Evolutionary conservation across 108 stramenopile genomes (phyloP).

Genomic region (Cyclotella atomus): DNA sequence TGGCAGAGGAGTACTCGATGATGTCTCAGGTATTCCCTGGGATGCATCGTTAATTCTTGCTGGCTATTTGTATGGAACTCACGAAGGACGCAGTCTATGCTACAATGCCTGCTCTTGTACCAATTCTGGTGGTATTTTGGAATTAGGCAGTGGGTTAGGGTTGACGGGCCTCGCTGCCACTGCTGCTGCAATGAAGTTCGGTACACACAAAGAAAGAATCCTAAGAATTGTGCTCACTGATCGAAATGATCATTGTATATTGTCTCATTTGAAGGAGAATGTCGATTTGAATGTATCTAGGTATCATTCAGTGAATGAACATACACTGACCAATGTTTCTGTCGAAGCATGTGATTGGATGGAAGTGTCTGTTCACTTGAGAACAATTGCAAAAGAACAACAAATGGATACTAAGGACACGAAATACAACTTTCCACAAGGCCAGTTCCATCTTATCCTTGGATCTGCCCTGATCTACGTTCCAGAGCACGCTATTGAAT

Average conservation of each 20-base stretch:
- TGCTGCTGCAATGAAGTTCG: constrained; percentile 25
- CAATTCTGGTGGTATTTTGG: constrained; percentile 27
- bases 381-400: background rate
- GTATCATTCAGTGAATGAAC: background rate
- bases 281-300: constrained; percentile 10
- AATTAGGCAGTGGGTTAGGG: constrained; percentile 41
- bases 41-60: constrained; percentile 33
- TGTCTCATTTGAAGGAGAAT: constrained; percentile 25
- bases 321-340: background rate
- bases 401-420: background rate
- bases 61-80: constrained; percentile 30
- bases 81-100: constrained; percentile 25
- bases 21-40: constrained; percentile 30
- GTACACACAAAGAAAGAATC: no score
- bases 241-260: constrained; percentile 19
- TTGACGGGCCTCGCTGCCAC: constrained; percentile 29
- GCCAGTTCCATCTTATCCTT: constrained; percentile 34
- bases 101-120: constrained; percentile 1
- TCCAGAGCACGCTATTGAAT: constrained; percentile 32
- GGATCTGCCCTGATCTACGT: constrained; percentile 35
- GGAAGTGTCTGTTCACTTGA: constrained; percentile 9
- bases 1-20: constrained; percentile 26
- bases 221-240: constrained; percentile 29
- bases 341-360: constrained; percentile 36
- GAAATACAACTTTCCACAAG: constrained; percentile 5